Percentiles rank a stretch among this genome's conserved stretches.
phyloP scores from a whole-genome alignment of 257 asterid genomes.

The Solanum sitiens region DNA sequence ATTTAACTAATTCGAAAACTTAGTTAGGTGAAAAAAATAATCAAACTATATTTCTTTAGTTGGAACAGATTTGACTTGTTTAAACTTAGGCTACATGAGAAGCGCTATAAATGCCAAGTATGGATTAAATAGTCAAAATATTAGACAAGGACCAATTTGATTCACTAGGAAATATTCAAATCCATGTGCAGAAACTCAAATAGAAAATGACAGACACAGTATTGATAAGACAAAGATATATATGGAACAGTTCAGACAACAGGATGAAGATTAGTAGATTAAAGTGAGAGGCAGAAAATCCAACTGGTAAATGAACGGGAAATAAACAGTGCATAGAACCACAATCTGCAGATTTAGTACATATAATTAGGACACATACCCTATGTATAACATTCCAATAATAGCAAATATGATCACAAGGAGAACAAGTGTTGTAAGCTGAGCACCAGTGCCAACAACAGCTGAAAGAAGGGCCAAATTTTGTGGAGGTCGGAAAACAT shows the following conservation, averaged over 20 bases:
- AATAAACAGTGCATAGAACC: not conserved
- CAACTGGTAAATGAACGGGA: not conserved
- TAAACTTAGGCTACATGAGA: not conserved
- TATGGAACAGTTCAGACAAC: not conserved
- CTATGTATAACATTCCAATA: conserved; percentile 73
- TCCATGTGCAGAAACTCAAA: not conserved
- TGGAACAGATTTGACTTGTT: not conserved
- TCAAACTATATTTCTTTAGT: not conserved
- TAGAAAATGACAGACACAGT: not conserved
- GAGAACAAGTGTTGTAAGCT: conserved; percentile 58
- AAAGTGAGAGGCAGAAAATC: not conserved
- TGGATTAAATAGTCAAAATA: not conserved
- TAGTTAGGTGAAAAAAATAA: not conserved
- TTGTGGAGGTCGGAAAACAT: conserved; percentile 73
- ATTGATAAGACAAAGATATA: not conserved
- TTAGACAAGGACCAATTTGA: not conserved
- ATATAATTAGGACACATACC: conserved; percentile 29
- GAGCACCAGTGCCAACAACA: conserved; percentile 91
- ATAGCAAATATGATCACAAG: conserved; percentile 66
- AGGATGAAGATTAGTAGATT: not conserved
- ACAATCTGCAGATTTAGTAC: not conserved
- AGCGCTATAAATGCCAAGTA: not conserved
- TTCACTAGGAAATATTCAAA: not conserved
- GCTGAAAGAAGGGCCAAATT: conserved; percentile 67
- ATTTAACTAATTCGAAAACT: not conserved